Conservation (phyloP, 2,329 filamentous ascomycete genomes). For the Trichoderma endophyticum region DNA sequence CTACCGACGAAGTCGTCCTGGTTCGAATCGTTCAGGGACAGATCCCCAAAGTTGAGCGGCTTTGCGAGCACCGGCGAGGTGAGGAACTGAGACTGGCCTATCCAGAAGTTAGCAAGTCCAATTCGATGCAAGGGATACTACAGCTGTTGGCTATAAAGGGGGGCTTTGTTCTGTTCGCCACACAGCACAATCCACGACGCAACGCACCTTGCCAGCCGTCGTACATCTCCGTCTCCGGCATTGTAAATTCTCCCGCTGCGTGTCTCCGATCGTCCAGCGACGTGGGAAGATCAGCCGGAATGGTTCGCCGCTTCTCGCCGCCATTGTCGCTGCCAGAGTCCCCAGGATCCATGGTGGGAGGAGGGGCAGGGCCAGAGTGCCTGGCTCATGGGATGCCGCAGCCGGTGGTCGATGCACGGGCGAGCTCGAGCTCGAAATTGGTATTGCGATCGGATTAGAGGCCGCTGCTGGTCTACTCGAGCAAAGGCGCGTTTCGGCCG, state of each 20-base stretch:
- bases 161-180: not conserved
- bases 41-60: conserved; percentile 75
- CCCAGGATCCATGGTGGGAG: conserved; percentile 57
- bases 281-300: conserved; percentile 84
- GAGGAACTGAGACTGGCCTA: conserved; percentile 93
- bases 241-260: conserved; percentile 59
- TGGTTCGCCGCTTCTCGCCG: conserved; percentile 44
- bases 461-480: not conserved
- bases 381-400: conserved; percentile 33
- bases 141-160: not conserved
- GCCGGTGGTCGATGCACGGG: not conserved
- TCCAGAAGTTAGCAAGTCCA: conserved; percentile 25
- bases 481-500: not conserved
- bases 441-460: not conserved
- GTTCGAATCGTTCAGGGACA: conserved; percentile 78
- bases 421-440: not conserved
- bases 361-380: conserved; percentile 36
- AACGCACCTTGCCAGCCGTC: conserved; percentile 91
- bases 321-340: conserved; percentile 42
- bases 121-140: not conserved
- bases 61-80: conserved; percentile 82
- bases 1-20: conserved; percentile 61
- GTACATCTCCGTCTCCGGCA: conserved; percentile 91
- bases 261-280: conserved; percentile 84
- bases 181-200: conserved; percentile 26